These are phyloP conservation scores for Gilbertella persicaria DNA, from an alignment of 371 early-diverging fungal species.

Conservation along the genomic window DNA sequence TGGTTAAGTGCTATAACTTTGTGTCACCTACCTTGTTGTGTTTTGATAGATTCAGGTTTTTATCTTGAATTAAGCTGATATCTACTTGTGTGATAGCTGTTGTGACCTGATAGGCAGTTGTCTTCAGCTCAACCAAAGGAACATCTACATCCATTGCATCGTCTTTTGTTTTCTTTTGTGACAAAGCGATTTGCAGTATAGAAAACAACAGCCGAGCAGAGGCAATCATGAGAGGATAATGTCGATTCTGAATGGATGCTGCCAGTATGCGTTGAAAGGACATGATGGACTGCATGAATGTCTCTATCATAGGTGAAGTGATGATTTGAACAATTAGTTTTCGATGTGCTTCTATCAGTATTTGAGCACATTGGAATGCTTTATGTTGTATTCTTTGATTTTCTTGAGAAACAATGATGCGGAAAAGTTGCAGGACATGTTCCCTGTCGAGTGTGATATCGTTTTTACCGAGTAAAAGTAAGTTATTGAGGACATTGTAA, in stretches of 20 bases:
- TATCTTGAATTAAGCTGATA: slow-evolving; percentile 3
- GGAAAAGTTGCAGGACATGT: slow-evolving; percentile 24
- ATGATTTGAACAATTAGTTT: slow-evolving; percentile 18
- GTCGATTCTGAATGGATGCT: slow-evolving; percentile 1
- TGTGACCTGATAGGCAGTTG: slow-evolving; percentile 8
- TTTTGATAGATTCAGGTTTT: background rate
- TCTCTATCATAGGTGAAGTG: background rate
- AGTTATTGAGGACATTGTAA: slow-evolving; percentile 31
- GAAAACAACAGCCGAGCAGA: slow-evolving; percentile 21
- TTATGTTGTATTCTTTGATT: slow-evolving; percentile 12
- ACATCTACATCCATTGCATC: slow-evolving; percentile 24
- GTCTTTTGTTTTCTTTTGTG: background rate
- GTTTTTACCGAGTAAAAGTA: slow-evolving; percentile 30
- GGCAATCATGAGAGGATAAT: slow-evolving; percentile 21
- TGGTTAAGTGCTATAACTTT: background rate
- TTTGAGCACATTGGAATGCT: slow-evolving; percentile 25
- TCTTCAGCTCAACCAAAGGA: slow-evolving; percentile 3
- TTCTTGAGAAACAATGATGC: slow-evolving; percentile 7
- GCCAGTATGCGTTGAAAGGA: slow-evolving; percentile 19
- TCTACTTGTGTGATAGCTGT: slow-evolving; percentile 9
- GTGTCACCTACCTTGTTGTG: background rate
- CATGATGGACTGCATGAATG: slow-evolving; percentile 6
- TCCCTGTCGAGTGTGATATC: slow-evolving; percentile 35
- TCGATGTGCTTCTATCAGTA: slow-evolving; percentile 20
- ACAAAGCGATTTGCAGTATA: slow-evolving; percentile 13